A percentile compares a stretch with the other conserved stretches of the same genome.
Evolutionary conservation across 169 alveolate species (phyloP).

Genomic region (Plasmodium vinckei): DNA sequence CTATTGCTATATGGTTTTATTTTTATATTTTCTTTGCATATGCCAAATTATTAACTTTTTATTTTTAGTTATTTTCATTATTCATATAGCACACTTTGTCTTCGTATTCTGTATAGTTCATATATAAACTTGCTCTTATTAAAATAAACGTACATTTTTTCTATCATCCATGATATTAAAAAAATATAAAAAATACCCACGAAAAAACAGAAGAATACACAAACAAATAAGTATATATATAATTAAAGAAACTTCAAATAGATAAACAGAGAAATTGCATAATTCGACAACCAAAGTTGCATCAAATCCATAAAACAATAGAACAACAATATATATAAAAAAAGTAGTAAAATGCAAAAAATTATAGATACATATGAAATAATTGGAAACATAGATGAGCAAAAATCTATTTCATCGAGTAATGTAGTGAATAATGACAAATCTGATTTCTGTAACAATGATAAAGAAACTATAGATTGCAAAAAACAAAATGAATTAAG

Average conservation of each 20-base stretch:
- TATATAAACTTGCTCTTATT: background rate
- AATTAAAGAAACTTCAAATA: too few relatives aligned
- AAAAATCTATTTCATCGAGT: slow-evolving; percentile 17
- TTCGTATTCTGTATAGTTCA: background rate
- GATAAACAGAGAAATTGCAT: too few relatives aligned
- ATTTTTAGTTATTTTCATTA: background rate
- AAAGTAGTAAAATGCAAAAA: slow-evolving; percentile 24
- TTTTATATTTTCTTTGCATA: slow-evolving; percentile 2
- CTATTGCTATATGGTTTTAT: background rate
- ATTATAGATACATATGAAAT: slow-evolving; percentile 64
- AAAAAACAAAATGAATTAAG: background rate
- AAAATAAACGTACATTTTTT: too few relatives aligned
- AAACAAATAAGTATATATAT: too few relatives aligned
- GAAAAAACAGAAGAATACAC: too few relatives aligned
- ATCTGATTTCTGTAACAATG: background rate
- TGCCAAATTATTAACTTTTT: background rate
- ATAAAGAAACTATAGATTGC: background rate
- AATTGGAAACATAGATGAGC: slow-evolving; percentile 65
- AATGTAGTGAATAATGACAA: slow-evolving; percentile 26
- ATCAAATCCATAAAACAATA: background rate
- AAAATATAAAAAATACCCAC: too few relatives aligned
- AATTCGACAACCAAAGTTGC: background rate
- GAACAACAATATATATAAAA: background rate
- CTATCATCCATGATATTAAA: too few relatives aligned
- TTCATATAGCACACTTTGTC: slow-evolving; percentile 4